Evolutionary conservation across 495 filamentous ascomycete genomes (phyloP).

Genomic region (Xylaria grammica): DNA sequence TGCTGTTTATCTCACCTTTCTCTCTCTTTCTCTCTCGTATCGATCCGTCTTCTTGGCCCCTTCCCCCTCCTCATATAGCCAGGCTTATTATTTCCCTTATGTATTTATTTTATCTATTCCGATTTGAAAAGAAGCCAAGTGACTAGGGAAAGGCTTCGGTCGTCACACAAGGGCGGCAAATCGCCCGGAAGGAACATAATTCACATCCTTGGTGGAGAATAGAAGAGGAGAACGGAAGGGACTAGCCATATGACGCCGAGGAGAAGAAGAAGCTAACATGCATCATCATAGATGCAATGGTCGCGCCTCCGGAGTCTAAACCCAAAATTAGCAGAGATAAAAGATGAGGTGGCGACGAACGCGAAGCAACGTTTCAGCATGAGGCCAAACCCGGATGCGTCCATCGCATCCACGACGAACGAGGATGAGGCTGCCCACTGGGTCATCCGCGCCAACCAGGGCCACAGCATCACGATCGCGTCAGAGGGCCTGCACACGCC

Average conservation of each 20-base stretch:
- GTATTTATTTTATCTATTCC: no score
- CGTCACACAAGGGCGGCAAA: neutral
- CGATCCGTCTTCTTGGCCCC: neutral
- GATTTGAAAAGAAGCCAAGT: neutral
- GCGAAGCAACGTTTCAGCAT: constrained; percentile 91
- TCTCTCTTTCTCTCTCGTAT: no score
- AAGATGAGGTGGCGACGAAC: constrained; percentile 69
- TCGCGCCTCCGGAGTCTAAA: constrained; percentile 69
- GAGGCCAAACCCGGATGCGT: constrained; percentile 46
- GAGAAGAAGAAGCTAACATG: neutral
- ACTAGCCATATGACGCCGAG: no score
- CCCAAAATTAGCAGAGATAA: constrained; percentile 75
- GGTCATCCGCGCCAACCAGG: constrained; percentile 94
- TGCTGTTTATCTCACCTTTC: constrained; percentile 26
- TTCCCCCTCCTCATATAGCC: constrained; percentile 1
- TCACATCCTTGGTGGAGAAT: neutral
- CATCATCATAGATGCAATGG: constrained; percentile 64
- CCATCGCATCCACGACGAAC: constrained; percentile 15
- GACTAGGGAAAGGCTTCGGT: no score
- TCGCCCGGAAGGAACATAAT: no score
- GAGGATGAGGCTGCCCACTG: constrained; percentile 64
- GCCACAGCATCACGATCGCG: constrained; percentile 77
- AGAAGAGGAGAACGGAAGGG: neutral
- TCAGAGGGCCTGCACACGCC: constrained; percentile 70
- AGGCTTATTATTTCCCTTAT: no score